Base-by-base conservation (phyloP, 1,284 basidiomycete species). In the Ustilago hordei region DNA sequence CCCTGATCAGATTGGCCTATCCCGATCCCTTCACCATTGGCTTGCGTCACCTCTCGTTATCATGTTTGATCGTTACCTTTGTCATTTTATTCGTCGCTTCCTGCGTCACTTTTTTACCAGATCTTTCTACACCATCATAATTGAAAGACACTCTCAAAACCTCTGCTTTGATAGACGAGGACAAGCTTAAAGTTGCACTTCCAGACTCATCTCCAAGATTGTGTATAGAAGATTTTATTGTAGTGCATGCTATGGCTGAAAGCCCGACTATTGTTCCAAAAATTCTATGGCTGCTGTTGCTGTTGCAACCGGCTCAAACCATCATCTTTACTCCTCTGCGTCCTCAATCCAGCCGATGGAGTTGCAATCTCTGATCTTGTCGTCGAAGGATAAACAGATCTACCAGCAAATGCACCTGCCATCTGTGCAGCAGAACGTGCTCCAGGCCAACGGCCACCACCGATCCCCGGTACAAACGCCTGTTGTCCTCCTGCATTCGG, bases 341-440 rank as follows among this genome's bases (percentile, higher is more conserved):
- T 50, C 39, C 69, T 59, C 52, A 71, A 43, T 43, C 32, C 47
- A 0, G 39, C 34, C 0, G 48, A 35, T 15, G 69, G 43, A 32
- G 55, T n/a, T n/a, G 43, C 69, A n/a, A 71, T 62, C 58, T 71
- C 69, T 7, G 63, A 66, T 35, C 69, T 38, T 1, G 60, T 59
- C 32, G 52, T 59, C 32, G 55, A 38, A 1, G 60, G 9, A 56
- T 62, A 66, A 8, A 38, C 50, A 12, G 55, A 55, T 32, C 69
- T 58, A 9, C 38, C 59, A 9, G 39, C 47, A 41, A 52, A 53
- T 19, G 48, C 58, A 39, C n/a, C 58, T 31, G 28, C 55, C 39
- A 41, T 31, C 38, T 6, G 4, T 34, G 17, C 38, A 39, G 32
- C 35, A 47, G 32, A 28, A 28, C 48, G 50, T 23, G 48, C 13